Evolutionary conservation across 164 flowering plant species (phyloP), one percentile per base, ranked within the genome.

Genomic region (Nymphaea thermarum): DNA sequence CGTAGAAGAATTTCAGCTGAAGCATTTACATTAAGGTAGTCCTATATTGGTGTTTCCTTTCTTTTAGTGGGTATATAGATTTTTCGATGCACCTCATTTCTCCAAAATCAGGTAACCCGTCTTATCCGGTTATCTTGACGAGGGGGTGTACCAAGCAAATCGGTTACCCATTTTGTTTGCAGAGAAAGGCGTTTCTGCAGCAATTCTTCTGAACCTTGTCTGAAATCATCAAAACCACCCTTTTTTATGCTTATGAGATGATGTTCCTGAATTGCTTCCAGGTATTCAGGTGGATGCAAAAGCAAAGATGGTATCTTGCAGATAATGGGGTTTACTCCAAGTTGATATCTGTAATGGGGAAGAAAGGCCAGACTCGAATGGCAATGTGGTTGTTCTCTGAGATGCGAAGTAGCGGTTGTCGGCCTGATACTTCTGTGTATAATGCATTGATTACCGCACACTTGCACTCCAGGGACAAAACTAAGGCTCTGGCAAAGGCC

Each of bases 201-300:
- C 36, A 25, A 25, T 25, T 25, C 36, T 25, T 25, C 36, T 25
- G 36, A 25, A 25, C 36, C 36, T 25, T 25, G 36, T 25, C 36
- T 25, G 36, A 25, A 25, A 25, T 25, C 1, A 0, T 25, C 36
- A 25, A 25, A 47, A 4, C 11, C 55, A 47, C 2, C 55, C 55
- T 12, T 47, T 47, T 47, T 47, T 7, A 47, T 47, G 7, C 55
- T 47, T 47, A 12, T 47, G 55, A 47, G 55, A 47, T 47, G 0
- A 25, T 25, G 36, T 25, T 0, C 36, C 36, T 25, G 36, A 25
- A 25, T 25, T 25, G 36, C 36, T 25, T 74, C 66, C 80, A 94
- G 98, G 96, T 91, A 17, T 94, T 89, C 83, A 89, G 98, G 78
- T 94, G 95, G 98, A 91, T 91, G 97, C 97, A 94, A 75, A 94